Evolutionary conservation across 192 early-diverging fungal species (phyloP), one percentile per base, ranked within the genome.

Genomic region (Funneliformis mosseae): DNA sequence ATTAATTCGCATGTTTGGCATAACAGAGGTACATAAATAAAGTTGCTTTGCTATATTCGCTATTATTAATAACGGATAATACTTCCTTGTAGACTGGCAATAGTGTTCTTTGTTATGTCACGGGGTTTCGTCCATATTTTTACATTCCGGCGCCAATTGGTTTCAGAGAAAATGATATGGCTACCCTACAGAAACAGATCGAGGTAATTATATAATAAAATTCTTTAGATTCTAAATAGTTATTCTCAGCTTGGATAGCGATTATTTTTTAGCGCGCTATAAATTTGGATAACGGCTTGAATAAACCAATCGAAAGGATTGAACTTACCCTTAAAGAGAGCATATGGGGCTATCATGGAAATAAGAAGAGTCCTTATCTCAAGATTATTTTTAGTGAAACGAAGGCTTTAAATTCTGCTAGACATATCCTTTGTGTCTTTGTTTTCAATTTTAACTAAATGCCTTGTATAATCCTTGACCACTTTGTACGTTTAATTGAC

Each of bases 71-170:
- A 48, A 68, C 46, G 69, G 59, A 72, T 38, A 33, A 33, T 33
- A 33, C 67, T 67, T 14, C 60, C 16, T 69, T 33, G 60, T 25
- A 94, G 92, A 82, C 81, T 23, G 98, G 98, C n/a, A 85, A 97
- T 78, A 95, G 94, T 67, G 95, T 98, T 38, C 82, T 93, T 0
- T 98, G 96, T 82, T 93, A 96, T 88, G 96, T 98, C 0, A 90
- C 92, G 16, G 95, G 93, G 3, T 98, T 98, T 78, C 87, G 90
- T 42, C 96, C 96, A 39, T 99, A 99, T 84, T 95, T 98, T 85
- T 99, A 98, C 85, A 91, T 97, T 28, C 92, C 95, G 5, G 96
- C 96, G 11, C 98, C 98, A 42, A n/a, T 83, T 5, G 92, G 93
- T 21, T 95, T 97, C 76, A 84, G 87, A 25, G 83, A 88, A 23